Evolutionary conservation across 1,284 basidiomycete genomes (phyloP).

Genomic region (Schizophyllum amplum): DNA sequence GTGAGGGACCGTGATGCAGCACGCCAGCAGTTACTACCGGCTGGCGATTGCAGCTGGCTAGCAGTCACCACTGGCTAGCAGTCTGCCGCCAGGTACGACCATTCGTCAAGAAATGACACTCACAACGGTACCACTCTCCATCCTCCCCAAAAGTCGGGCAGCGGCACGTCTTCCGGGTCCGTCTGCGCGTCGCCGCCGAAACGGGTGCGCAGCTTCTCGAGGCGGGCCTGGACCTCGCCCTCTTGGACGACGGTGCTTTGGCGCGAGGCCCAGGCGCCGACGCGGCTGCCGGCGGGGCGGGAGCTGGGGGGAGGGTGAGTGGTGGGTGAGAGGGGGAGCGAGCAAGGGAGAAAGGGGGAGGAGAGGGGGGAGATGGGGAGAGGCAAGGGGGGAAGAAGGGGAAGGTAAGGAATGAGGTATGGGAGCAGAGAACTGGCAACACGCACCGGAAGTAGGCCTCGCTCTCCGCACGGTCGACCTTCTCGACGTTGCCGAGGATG

Average conservation of each 20-base stretch:
- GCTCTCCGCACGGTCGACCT: constrained; percentile 62
- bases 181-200: constrained; percentile 42
- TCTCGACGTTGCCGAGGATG: constrained; percentile 81
- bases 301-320: constrained; percentile 27
- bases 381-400: too few relatives aligned
- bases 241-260: constrained; percentile 78
- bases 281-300: constrained; percentile 75
- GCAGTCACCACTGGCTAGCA: too few relatives aligned
- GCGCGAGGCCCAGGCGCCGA: constrained; percentile 91
- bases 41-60: too few relatives aligned
- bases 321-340: too few relatives aligned
- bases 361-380: too few relatives aligned
- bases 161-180: constrained; percentile 48
- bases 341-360: too few relatives aligned
- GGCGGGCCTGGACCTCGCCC: constrained; percentile 55
- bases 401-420: too few relatives aligned
- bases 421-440: too few relatives aligned
- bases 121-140: constrained; percentile 89
- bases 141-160: constrained; percentile 95
- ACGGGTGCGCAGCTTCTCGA: constrained; percentile 52
- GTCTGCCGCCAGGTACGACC: constrained; percentile 1
- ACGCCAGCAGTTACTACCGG: too few relatives aligned
- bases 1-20: too few relatives aligned
- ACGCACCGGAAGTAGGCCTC: constrained; percentile 64
- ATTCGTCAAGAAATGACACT: constrained; percentile 22